Base-by-base conservation (phyloP, 306 rosid species). In the Prinsepia uniflora region DNA sequence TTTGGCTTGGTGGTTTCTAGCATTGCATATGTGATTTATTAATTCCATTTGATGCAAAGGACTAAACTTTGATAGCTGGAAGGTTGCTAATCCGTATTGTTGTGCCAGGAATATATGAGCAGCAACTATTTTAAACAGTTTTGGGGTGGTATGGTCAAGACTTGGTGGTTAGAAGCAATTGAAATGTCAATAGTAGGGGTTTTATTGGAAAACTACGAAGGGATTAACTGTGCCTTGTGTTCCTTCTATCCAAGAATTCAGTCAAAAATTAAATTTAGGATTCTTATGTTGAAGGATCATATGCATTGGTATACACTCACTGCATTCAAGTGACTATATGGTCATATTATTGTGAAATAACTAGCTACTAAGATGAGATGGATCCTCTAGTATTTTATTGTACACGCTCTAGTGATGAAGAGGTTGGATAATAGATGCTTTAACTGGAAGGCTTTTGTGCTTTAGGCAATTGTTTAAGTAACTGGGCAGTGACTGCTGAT, bases 1-100 rank as follows among this genome's bases (percentile, higher is more conserved):
- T 20, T 65, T 65, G n/a, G 40, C 8, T 65, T 46, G 41, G 70
- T 39, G 40, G 66, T 41, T 6, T 62, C 44, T 14, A 60, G 66
- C 10, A 64, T 0, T 17, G 22, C 43, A 40, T 39, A 8, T 68
- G 5, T 11, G 58, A 52, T 44, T 6, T 64, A 46, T 40, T 54
- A 41, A 19, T 68, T 68, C 17, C 14, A 68, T 53, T 39, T 40
- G 63, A 40, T 19, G 50, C 6, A 43, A 39, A 52, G 10, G 61
- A 5, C 5, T 5, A 47, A 47, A 7, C 8, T 18, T 53, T 53
- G 40, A 52, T 52, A 8, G 49, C 20, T 40, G 39, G 11, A 40
- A 6, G 20, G 6, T 64, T 11, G 68, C n/a, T 64, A 43, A 43
- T 64, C 68, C 49, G 11, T 44, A 19, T 64, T 61, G 14, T 9